A percentile compares a stretch with the other conserved stretches of the same genome.
Conservation (phyloP, 139 green algal genomes). For the Auxenochlorella pyrenoidosa region DNA sequence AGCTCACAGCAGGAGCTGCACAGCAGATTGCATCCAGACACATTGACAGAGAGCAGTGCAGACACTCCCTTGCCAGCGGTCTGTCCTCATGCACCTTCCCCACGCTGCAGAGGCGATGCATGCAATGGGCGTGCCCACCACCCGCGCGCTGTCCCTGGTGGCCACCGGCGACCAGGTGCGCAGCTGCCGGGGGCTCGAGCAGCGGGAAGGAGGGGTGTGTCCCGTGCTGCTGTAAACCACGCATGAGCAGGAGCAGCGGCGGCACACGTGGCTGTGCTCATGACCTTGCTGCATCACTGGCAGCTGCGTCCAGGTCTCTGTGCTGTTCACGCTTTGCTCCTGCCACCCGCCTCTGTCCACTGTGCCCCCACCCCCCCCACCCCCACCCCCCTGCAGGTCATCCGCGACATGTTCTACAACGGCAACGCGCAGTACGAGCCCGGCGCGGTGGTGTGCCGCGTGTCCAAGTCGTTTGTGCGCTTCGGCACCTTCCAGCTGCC, state of each 20-base stretch:
- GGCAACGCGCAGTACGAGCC: conserved; percentile 71
- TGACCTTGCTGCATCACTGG: too few relatives aligned
- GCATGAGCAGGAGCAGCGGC: too few relatives aligned
- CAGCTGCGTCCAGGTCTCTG: too few relatives aligned
- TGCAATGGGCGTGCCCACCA: conserved; percentile 91
- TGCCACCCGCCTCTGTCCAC: too few relatives aligned
- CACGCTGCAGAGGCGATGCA: conserved; percentile 83
- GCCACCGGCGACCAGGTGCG: conserved; percentile 83
- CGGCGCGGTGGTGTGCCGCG: conserved; percentile 84
- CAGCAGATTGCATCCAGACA: too few relatives aligned
- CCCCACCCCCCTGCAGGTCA: conserved; percentile 19
- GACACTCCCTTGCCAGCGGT: too few relatives aligned
- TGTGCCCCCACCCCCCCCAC: too few relatives aligned
- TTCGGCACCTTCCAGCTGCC: conserved; percentile 97
- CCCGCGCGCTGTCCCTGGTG: conserved; percentile 87
- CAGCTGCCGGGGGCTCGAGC: conserved; percentile 56
- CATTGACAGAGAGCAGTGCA: too few relatives aligned
- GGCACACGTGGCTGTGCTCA: too few relatives aligned
- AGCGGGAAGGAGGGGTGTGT: neutral
- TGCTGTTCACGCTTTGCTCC: too few relatives aligned
- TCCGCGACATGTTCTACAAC: conserved; percentile 52
- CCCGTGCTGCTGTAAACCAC: neutral
- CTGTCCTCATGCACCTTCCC: neutral
- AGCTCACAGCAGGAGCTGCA: too few relatives aligned
- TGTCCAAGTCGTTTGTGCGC: conserved; percentile 87